Conservation (phyloP, 2,329 filamentous ascomycete genomes). For the Alternaria arbusti region DNA sequence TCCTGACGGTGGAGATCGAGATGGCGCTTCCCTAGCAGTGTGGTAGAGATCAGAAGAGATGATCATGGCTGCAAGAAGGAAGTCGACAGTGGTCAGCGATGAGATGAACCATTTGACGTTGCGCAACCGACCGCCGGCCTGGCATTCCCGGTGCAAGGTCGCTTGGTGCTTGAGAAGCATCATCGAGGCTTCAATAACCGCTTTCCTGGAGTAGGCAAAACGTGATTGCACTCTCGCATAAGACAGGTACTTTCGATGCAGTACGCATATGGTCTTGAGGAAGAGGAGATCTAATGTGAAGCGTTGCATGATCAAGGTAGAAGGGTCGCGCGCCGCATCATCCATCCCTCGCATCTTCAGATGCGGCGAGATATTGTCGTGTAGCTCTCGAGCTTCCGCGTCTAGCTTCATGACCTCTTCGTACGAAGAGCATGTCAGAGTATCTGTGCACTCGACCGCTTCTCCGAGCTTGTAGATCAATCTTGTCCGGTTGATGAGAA, state of each 20-base stretch:
- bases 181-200: constrained; percentile 86
- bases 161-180: constrained; percentile 79
- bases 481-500: constrained; percentile 76
- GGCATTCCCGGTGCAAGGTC: constrained; percentile 76
- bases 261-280: constrained; percentile 84
- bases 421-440: constrained; percentile 65
- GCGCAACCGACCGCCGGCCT: constrained; percentile 72
- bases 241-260: constrained; percentile 87
- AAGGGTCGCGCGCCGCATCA: constrained; percentile 73
- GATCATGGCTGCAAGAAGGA: constrained; percentile 84
- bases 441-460: constrained; percentile 72
- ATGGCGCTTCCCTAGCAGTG: constrained; percentile 55
- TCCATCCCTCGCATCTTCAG: constrained; percentile 77
- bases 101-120: constrained; percentile 80
- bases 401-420: constrained; percentile 68
- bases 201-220: constrained; percentile 82
- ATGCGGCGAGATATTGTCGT: constrained; percentile 76
- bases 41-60: constrained; percentile 83
- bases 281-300: constrained; percentile 86
- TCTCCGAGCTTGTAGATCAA: constrained; percentile 73
- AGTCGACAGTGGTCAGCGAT: constrained; percentile 82
- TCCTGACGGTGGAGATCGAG: constrained; percentile 42
- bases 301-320: constrained; percentile 75
- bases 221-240: constrained; percentile 75
- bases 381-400: constrained; percentile 61